A percentile compares a stretch with the other conserved stretches of the same genome.
Conservation (phyloP, 768 basidiomycete genomes). For the Paxillus involutus region DNA sequence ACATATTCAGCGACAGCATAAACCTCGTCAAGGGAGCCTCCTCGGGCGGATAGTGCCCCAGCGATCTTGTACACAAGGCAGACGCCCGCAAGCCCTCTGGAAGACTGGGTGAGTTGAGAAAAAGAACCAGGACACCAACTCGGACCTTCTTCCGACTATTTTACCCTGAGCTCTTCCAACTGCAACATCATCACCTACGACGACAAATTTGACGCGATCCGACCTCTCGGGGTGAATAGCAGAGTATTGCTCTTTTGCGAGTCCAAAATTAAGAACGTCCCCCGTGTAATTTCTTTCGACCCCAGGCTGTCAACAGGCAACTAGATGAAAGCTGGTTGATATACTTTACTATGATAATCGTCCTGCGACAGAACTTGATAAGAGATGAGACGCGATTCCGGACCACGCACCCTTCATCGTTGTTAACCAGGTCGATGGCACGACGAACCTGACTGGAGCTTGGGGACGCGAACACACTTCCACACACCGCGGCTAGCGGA, state of each 20-base stretch:
- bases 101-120: background rate
- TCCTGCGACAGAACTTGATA: slow-evolving; percentile 39
- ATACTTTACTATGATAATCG: slow-evolving; percentile 83
- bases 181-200: slow-evolving; percentile 90
- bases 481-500: slow-evolving; percentile 72
- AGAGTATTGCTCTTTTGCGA: slow-evolving; percentile 83
- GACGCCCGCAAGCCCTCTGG: slow-evolving; percentile 78
- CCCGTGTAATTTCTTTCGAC: slow-evolving; percentile 78
- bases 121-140: background rate
- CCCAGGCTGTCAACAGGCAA: slow-evolving; percentile 5
- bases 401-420: slow-evolving; percentile 60
- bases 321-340: background rate
- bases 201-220: slow-evolving; percentile 67
- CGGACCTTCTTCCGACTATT: slow-evolving; percentile 79
- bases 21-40: slow-evolving; percentile 68
- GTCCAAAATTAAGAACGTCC: slow-evolving; percentile 88
- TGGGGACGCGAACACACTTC: slow-evolving; percentile 89
- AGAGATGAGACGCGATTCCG: background rate
- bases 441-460: slow-evolving; percentile 81
- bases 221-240: slow-evolving; percentile 67
- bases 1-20: slow-evolving; percentile 64
- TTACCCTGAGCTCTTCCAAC: slow-evolving; percentile 79
- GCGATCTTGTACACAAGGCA: slow-evolving; percentile 89
- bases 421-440: slow-evolving; percentile 75
- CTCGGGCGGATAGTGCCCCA: slow-evolving; percentile 73